Evolutionary conservation across 768 basidiomycete species (phyloP).

Genomic region (Phlebiopsis flavidoalba): DNA sequence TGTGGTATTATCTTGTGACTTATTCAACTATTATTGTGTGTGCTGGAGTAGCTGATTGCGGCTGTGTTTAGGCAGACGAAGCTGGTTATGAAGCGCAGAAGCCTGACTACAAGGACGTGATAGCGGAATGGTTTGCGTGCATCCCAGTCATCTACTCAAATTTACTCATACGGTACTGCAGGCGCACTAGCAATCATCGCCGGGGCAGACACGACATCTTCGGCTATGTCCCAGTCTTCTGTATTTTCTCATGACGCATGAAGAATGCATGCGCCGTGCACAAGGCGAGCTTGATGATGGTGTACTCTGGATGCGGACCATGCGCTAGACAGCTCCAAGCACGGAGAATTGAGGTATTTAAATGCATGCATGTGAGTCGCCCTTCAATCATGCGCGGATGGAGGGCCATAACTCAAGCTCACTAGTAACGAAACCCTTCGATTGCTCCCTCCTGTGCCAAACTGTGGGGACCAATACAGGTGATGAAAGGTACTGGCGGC

Average conservation of each 20-base stretch:
- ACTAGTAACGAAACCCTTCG: constrained; percentile 13
- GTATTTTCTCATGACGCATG: constrained; percentile 19
- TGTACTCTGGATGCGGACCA: constrained; percentile 18
- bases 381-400: too few relatives aligned
- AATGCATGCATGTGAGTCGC: constrained; percentile 12
- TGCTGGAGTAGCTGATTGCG: neutral
- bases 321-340: constrained; percentile 3
- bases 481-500: neutral
- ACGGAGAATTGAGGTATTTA: constrained; percentile 9
- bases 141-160: neutral
- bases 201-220: constrained; percentile 26
- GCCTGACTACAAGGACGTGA: constrained; percentile 32
- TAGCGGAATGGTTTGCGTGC: constrained; percentile 28
- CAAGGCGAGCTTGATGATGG: constrained; percentile 21
- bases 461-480: constrained; percentile 6
- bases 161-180: neutral
- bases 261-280: constrained; percentile 12
- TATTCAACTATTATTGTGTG: too few relatives aligned
- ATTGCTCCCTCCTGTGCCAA: constrained; percentile 3
- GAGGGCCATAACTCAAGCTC: neutral
- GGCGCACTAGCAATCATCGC: constrained; percentile 23
- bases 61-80: constrained; percentile 31
- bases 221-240: constrained; percentile 21
- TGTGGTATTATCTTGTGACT: constrained; percentile 5
- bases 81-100: constrained; percentile 30